Percentiles rank a stretch among this genome's conserved stretches.
phyloP scores from a whole-genome alignment of 1,284 basidiomycete species.

The Cutaneotrichosporon cavernicola region DNA sequence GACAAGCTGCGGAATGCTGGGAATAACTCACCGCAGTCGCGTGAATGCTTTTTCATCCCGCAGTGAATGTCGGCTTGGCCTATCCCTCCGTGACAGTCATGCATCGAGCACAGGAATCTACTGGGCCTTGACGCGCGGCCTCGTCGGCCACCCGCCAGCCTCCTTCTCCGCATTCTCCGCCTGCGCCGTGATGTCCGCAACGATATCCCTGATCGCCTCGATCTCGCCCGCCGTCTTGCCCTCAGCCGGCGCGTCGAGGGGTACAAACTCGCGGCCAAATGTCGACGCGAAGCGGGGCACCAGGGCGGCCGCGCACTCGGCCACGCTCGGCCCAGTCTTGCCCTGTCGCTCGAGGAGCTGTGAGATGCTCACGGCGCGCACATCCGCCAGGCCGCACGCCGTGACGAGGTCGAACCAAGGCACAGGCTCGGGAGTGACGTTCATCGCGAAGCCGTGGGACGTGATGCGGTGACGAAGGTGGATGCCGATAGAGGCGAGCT shows the following conservation, averaged over 20 bases:
- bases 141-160: constrained; percentile 36
- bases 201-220: constrained; percentile 30
- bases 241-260: constrained; percentile 20
- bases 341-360: constrained; percentile 27
- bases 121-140: constrained; percentile 23
- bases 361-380: constrained; percentile 61
- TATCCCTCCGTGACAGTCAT: no score
- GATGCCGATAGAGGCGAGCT: constrained; percentile 93
- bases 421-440: constrained; percentile 75
- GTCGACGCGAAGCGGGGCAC: constrained; percentile 43
- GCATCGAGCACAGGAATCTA: not conserved
- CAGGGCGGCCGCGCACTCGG: constrained; percentile 33
- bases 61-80: no score
- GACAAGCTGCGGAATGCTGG: no score
- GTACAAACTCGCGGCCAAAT: constrained; percentile 38
- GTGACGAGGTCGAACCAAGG: constrained; percentile 84
- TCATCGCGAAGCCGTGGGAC: constrained; percentile 92
- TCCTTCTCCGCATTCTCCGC: constrained; percentile 29
- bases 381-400: constrained; percentile 88
- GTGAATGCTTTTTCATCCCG: not conserved
- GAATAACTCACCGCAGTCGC: not conserved
- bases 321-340: constrained; percentile 26
- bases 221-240: constrained; percentile 26
- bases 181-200: constrained; percentile 33
- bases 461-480: constrained; percentile 92